Base-by-base conservation (phyloP, 345 rosid genomes). In the Acer saccharum region DNA sequence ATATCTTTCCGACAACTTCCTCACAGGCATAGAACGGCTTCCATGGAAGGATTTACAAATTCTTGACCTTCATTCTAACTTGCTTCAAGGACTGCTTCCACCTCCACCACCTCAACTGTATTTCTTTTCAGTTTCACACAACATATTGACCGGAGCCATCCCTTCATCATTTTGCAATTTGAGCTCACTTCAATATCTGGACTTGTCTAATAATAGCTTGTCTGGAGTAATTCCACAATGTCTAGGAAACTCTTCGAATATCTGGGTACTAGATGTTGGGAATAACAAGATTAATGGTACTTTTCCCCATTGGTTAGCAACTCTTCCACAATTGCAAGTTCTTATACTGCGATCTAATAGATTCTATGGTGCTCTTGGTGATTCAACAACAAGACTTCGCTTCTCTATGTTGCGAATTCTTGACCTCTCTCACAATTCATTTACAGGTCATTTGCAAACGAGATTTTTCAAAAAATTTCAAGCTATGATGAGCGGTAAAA, bases 301-400 rank as follows among this genome's bases (percentile, higher is more conserved):
- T 1, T 84, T 74, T 8, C 84, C 87, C 0, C 11, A 1, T 17
- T 77, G 83, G 85, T 25, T 84, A 21, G 79, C 39, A 52, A 20
- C 69, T 17, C 79, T 84, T 58, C 76, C 72, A 0, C 14, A 75
- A 3, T 29, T 82, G 3, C 50, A 39, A 17, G 70, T 74, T n/a
- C 32, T 84, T 10, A 32, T 84, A 12, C 39, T 84, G 48, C 25
- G 76, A 7, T 70, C 74, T 1, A 82, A 84, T 13, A 29, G 17
- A 18, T 35, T 81, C 25, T 44, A 74, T 41, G 79, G 85, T 32
- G 3, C 71, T 0, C 20, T 55, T 7, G 0, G n/a, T 1, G 6
- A 65, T 54, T 50, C 70, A 4, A 18, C 9, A 2, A 25, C 50
- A 3, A 43, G 7, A 7, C 18, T 3, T 29, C 6, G 1, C 2